Percentiles rank a stretch among this genome's conserved stretches.
Evolutionary conservation across 2,329 filamentous ascomycete genomes (phyloP).

Genomic region (Scleromitrula shiraiana): DNA sequence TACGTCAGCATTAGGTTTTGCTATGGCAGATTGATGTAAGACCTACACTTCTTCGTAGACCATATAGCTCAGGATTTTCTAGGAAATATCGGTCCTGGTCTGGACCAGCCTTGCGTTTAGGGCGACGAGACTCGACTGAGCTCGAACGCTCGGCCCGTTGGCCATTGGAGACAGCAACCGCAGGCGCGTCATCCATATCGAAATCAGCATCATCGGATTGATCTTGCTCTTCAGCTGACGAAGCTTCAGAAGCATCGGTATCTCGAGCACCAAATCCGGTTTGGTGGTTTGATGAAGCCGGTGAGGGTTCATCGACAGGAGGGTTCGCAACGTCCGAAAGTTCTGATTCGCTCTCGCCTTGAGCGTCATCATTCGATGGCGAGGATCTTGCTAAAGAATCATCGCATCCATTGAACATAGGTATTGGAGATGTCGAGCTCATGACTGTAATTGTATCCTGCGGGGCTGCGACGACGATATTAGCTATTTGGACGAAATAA

Average conservation of each 20-base stretch:
- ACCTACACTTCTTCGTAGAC: conserved; percentile 82
- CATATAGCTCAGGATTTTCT: conserved; percentile 91
- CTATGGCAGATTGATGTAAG: neutral
- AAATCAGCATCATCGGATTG: conserved; percentile 67
- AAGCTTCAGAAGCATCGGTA: conserved; percentile 26
- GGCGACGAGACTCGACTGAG: conserved; percentile 62
- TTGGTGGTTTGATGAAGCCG: conserved; percentile 35
- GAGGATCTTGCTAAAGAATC: conserved; percentile 45
- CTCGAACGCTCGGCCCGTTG: conserved; percentile 48
- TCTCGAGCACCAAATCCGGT: conserved; percentile 27
- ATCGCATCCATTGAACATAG: conserved; percentile 59
- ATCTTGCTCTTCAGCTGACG: conserved; percentile 36
- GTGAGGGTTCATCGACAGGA: conserved; percentile 41
- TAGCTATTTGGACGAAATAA: conserved; percentile 31
- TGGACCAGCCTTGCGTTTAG: conserved; percentile 66
- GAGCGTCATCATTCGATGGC: conserved; percentile 33
- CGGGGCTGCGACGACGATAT: conserved; percentile 47
- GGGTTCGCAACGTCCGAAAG: conserved; percentile 62
- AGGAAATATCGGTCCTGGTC: conserved; percentile 72
- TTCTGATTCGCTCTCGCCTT: conserved; percentile 63
- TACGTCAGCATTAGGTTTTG: conserved; percentile 14
- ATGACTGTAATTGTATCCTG: conserved; percentile 51
- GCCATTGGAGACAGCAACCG: conserved; percentile 39
- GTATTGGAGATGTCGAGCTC: conserved; percentile 52
- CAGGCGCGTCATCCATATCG: conserved; percentile 57